Conservation (phyloP, 331 rosid species). For the Prunus yedoensis region DNA sequence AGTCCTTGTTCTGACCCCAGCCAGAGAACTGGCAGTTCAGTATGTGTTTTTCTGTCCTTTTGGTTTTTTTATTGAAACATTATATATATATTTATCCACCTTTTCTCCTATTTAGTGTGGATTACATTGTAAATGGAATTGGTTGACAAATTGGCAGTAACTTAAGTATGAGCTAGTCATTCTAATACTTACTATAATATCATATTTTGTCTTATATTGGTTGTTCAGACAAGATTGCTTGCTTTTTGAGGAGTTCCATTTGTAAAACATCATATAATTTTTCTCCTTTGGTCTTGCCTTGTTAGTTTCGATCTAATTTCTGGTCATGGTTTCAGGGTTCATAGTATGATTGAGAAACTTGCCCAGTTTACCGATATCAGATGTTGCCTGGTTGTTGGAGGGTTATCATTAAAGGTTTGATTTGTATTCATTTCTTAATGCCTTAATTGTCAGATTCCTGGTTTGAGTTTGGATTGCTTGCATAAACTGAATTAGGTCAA, state of each 20-base stretch:
- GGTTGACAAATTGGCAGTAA: not conserved
- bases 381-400: constrained; percentile 92
- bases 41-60: constrained; percentile 38
- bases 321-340: constrained; percentile 55
- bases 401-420: constrained; percentile 83
- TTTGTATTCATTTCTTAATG: constrained; percentile 13
- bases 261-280: not conserved
- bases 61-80: not conserved
- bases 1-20: constrained; percentile 90
- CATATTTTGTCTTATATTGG: not conserved
- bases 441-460: not conserved
- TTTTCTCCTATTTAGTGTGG: not conserved
- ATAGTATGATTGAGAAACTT: constrained; percentile 88
- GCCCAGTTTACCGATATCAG: constrained; percentile 91
- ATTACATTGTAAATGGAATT: not conserved
- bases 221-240: not conserved
- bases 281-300: not conserved
- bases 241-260: not conserved
- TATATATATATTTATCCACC: not conserved
- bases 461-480: not conserved
- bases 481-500: not conserved
- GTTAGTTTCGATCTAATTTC: constrained; percentile 7
- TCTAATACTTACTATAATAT: not conserved
- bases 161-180: not conserved
- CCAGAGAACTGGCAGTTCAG: constrained; percentile 96